A percentile compares a stretch with the other conserved stretches of the same genome.
Conservation (phyloP, 2,329 filamentous ascomycete genomes). For the Paraphaeosphaeria sporulosa region DNA sequence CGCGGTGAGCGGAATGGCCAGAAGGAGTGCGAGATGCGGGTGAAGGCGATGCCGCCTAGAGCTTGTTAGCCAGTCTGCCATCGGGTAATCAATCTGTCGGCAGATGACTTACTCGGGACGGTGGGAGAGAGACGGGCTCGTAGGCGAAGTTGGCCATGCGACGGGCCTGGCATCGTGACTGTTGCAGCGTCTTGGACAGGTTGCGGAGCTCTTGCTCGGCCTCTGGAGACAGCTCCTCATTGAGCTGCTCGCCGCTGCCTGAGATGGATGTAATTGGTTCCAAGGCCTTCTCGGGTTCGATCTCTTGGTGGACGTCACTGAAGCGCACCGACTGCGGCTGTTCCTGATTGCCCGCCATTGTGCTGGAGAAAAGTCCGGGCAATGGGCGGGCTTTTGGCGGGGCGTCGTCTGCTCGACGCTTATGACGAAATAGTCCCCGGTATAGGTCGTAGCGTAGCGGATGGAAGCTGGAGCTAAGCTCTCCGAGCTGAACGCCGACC, state of each 20-base stretch:
- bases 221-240: constrained; percentile 51
- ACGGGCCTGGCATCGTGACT: constrained; percentile 78
- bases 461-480: constrained; percentile 3
- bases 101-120: constrained; percentile 75
- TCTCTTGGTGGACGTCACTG: constrained; percentile 49
- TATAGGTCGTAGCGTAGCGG: constrained; percentile 1
- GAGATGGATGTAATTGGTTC: constrained; percentile 44
- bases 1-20: constrained; percentile 61
- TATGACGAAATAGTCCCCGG: constrained; percentile 7
- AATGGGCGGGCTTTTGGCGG: constrained; percentile 3
- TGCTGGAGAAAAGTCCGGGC: constrained; percentile 8
- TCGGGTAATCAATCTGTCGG: constrained; percentile 35
- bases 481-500: constrained; percentile 1
- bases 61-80: constrained; percentile 31
- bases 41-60: constrained; percentile 58
- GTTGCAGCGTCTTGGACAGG: constrained; percentile 75
- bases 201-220: constrained; percentile 71
- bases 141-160: constrained; percentile 88
- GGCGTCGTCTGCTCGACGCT: constrained; percentile 1
- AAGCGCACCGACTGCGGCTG: constrained; percentile 49
- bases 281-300: constrained; percentile 44
- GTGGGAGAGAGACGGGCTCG: constrained; percentile 87
- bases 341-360: constrained; percentile 39
- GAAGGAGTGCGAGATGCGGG: constrained; percentile 54
- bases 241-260: constrained; percentile 26